These are phyloP conservation scores for Mortierella sp. DNA, from an alignment of 371 early-diverging fungal species.

Conservation along the genomic window DNA sequence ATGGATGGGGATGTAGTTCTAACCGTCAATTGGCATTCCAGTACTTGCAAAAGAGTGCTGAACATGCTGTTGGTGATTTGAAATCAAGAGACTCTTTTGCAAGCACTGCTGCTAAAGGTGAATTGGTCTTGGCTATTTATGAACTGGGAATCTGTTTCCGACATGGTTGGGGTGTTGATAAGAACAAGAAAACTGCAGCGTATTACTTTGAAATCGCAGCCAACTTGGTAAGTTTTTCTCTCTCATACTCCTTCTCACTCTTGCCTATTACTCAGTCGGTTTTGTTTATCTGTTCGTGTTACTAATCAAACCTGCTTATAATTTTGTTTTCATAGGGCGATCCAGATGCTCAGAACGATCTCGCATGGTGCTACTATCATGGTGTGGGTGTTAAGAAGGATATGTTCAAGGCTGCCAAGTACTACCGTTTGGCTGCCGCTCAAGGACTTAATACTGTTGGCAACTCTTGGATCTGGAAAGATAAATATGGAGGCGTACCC, in stretches of 20 bases:
- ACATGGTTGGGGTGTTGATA: constrained; percentile 94
- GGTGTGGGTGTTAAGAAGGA: constrained; percentile 90
- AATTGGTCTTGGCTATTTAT: constrained; percentile 84
- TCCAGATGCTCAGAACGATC: constrained; percentile 88
- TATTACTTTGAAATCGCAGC: constrained; percentile 93
- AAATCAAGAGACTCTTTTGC: constrained; percentile 57
- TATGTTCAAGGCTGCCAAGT: constrained; percentile 84
- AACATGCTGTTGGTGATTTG: constrained; percentile 76
- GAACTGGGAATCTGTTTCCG: constrained; percentile 89
- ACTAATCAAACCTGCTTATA: not conserved
- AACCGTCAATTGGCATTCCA: constrained; percentile 73
- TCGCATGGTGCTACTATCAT: constrained; percentile 83
- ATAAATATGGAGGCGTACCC: constrained; percentile 75
- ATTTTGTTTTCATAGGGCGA: constrained; percentile 68
- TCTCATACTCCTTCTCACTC: not conserved
- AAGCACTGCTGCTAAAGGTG: constrained; percentile 61
- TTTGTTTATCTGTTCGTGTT: not conserved
- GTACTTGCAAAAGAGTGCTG: constrained; percentile 86
- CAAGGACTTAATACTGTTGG: constrained; percentile 87
- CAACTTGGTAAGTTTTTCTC: constrained; percentile 62
- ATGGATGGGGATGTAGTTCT: constrained; percentile 90
- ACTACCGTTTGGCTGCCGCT: constrained; percentile 85
- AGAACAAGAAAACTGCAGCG: constrained; percentile 81
- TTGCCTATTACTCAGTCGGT: not conserved
- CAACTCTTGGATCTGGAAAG: constrained; percentile 96